These are phyloP conservation scores for Penicillium sp. DNA, from an alignment of 2,329 filamentous ascomycete species.

Conservation along the genomic window DNA sequence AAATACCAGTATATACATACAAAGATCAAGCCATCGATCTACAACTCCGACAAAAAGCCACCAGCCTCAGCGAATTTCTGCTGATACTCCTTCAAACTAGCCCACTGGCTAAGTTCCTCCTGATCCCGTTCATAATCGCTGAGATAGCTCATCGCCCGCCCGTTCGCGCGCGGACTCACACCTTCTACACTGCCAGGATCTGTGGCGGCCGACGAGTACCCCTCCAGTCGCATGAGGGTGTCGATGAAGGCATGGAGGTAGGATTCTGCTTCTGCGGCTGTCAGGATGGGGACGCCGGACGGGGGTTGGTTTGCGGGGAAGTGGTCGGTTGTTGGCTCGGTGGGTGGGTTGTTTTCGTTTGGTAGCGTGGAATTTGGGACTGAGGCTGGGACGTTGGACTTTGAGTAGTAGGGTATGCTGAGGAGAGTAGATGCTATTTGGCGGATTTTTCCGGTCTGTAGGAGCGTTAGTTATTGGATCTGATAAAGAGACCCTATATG, in stretches of 20 bases:
- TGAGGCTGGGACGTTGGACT: conserved; percentile 32
- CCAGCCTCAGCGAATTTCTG: conserved; percentile 70
- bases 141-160: conserved; percentile 41
- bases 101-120: conserved; percentile 76
- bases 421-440: conserved; percentile 81
- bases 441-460: conserved; percentile 77
- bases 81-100: conserved; percentile 78
- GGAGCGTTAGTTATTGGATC: neutral
- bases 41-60: conserved; percentile 47
- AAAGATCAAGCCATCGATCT: neutral
- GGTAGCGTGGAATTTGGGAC: conserved; percentile 48
- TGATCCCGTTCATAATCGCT: conserved; percentile 67
- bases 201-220: conserved; percentile 47
- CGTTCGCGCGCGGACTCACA: conserved; percentile 48
- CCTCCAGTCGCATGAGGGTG: conserved; percentile 74
- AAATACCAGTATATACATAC: too few species aligned
- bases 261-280: conserved; percentile 64
- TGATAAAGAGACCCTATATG: too few species aligned
- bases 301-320: conserved; percentile 58
- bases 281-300: conserved; percentile 35
- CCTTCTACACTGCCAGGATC: conserved; percentile 34
- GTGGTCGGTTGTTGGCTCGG: conserved; percentile 58
- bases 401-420: conserved; percentile 60
- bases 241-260: conserved; percentile 74
- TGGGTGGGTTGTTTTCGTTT: conserved; percentile 55